Evolutionary conservation across 2,329 filamentous ascomycete genomes (phyloP).

Genomic region (Fusarium sp.): DNA sequence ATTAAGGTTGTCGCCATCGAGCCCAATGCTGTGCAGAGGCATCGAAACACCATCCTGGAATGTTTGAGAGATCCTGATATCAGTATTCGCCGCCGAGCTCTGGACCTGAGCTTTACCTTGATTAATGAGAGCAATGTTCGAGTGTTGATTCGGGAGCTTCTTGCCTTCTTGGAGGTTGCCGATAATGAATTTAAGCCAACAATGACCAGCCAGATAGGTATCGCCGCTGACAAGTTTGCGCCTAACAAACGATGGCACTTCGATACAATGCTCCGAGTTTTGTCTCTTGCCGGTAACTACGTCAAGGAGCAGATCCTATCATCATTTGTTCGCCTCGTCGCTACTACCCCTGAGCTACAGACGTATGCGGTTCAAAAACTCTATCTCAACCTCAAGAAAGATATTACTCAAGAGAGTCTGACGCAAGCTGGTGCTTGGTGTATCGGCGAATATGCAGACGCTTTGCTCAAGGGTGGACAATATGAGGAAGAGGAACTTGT

Average conservation of each 20-base stretch:
- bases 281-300: constrained; percentile 94
- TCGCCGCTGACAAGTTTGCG: constrained; percentile 94
- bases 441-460: constrained; percentile 95
- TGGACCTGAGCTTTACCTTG: constrained; percentile 96
- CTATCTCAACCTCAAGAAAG: constrained; percentile 89
- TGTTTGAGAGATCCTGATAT: constrained; percentile 97
- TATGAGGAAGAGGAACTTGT: constrained; percentile 96
- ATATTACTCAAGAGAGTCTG: constrained; percentile 96
- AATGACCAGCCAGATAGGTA: constrained; percentile 98
- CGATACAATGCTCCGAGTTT: constrained; percentile 93
- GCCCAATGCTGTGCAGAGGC: constrained; percentile 95
- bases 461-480: constrained; percentile 85
- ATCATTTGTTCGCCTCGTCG: constrained; percentile 94
- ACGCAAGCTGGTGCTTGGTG: constrained; percentile 96
- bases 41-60: constrained; percentile 96
- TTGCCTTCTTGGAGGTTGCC: constrained; percentile 95
- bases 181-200: constrained; percentile 99
- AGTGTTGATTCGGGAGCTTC: constrained; percentile 88
- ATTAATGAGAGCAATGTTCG: constrained; percentile 98
- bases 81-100: constrained; percentile 92
- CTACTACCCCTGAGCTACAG: constrained; percentile 92
- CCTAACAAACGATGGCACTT: constrained; percentile 99
- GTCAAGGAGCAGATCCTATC: constrained; percentile 98
- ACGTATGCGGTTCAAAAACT: constrained; percentile 97
- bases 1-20: constrained; percentile 99